phyloP scores from a whole-genome alignment of 495 filamentous ascomycete genomes.

The Podospora fimiseda region DNA sequence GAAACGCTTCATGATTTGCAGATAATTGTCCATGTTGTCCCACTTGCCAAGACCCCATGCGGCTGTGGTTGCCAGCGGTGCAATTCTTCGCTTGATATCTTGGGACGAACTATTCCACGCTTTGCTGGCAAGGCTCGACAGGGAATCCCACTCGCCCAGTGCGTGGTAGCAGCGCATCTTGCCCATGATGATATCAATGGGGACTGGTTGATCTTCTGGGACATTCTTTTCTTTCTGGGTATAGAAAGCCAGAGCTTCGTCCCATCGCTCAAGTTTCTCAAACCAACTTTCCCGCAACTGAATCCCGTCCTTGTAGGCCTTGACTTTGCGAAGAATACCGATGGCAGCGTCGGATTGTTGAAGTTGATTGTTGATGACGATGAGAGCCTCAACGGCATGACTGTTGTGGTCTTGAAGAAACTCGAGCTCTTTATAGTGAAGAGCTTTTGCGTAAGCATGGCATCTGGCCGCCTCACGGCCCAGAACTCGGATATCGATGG shows the following conservation, averaged over 20 bases:
- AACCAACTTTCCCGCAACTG: conserved; percentile 94
- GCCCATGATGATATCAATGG: conserved; percentile 92
- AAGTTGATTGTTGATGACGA: conserved; percentile 96
- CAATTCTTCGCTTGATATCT: conserved; percentile 81
- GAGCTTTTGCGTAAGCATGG: conserved; percentile 93
- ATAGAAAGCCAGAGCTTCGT: conserved; percentile 91
- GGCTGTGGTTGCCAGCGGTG: conserved; percentile 86
- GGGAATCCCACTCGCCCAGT: conserved; percentile 90
- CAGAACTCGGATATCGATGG: conserved; percentile 89
- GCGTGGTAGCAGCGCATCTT: conserved; percentile 99
- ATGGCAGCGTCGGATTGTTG: conserved; percentile 97
- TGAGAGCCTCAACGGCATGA: conserved; percentile 91
- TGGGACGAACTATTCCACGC: conserved; percentile 83
- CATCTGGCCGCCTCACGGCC: conserved; percentile 91
- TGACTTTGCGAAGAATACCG: conserved; percentile 89
- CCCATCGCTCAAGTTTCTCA: conserved; percentile 96
- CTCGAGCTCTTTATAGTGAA: conserved; percentile 98
- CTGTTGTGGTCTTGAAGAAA: conserved; percentile 96
- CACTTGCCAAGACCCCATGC: conserved; percentile 97
- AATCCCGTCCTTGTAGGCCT: conserved; percentile 89
- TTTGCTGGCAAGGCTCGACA: conserved; percentile 81
- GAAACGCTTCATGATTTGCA: conserved; percentile 85
- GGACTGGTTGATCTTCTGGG: conserved; percentile 51
- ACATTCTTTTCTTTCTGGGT: conserved; percentile 67
- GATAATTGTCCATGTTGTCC: conserved; percentile 95